phyloP scores from a whole-genome alignment of 805 yeast genomes.

The Wickerhamiella nectarea region DNA sequence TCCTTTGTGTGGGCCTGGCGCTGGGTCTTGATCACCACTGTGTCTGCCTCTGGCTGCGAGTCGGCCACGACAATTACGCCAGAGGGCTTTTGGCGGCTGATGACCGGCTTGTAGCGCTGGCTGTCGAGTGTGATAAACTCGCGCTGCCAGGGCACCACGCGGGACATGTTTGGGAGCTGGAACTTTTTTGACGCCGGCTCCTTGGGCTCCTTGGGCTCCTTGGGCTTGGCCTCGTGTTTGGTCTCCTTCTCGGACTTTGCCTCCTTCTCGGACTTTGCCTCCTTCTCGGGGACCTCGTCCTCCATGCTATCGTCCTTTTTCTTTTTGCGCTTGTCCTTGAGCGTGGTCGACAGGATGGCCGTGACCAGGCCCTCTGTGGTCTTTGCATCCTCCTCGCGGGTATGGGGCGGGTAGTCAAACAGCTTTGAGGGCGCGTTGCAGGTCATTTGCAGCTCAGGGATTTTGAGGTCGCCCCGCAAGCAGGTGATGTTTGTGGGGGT shows the following conservation, averaged over 20 bases:
- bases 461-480: constrained; percentile 68
- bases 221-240: constrained; percentile 12
- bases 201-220: constrained; percentile 24
- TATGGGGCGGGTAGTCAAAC: constrained; percentile 82
- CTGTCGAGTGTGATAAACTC: constrained; percentile 71
- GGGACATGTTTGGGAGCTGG: constrained; percentile 61
- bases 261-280: constrained; percentile 36
- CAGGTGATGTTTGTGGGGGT: constrained; percentile 87
- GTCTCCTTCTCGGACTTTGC: constrained; percentile 31
- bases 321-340: constrained; percentile 86
- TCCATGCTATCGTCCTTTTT: constrained; percentile 34
- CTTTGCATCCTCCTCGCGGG: constrained; percentile 63
- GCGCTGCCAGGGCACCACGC: constrained; percentile 83
- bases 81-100: constrained; percentile 34
- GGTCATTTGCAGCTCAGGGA: constrained; percentile 68
- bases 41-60: constrained; percentile 28
- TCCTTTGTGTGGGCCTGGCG: constrained; percentile 82
- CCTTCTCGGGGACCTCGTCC: constrained; percentile 71
- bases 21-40: constrained; percentile 63
- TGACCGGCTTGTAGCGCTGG: constrained; percentile 58
- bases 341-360: constrained; percentile 89
- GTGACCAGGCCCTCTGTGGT: constrained; percentile 82
- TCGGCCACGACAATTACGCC: constrained; percentile 26
- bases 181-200: constrained; percentile 43
- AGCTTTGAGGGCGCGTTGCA: constrained; percentile 69